Evolutionary conservation across 1,139 yeast genomes (phyloP), one percentile per base, ranked within the genome.

Genomic region (Blastobotrys capitulatus): DNA sequence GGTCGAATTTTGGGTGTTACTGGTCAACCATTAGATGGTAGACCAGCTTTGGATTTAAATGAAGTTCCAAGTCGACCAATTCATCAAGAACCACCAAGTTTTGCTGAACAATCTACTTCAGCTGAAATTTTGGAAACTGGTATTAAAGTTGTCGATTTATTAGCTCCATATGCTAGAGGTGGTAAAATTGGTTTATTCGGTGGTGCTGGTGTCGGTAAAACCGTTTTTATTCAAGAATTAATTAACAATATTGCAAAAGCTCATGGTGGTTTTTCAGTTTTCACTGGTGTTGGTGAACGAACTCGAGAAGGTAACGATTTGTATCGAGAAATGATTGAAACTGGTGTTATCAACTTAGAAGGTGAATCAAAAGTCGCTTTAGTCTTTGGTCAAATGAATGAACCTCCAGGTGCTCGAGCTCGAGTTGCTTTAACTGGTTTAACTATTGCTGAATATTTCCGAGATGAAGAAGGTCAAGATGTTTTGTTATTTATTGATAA

Each of bases 181-280:
- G 98, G 98, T 87, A 92, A 92, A 85, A 92, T 92, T 87, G 98
- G 98, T 83, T 84, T 92, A 72, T 92, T 92, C 86, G 98, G 98
- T 82, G 98, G 98, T 90, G 98, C 98, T 76, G 98, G 98, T 90
- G 98, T 92, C 88, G 98, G 98, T 80, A 92, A 92, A 80, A 92
- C 98, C 75, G 98, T 92, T 61, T 92, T 92, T 78, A 92, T 92
- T 78, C 98, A 92, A 82, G 98, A 92, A 80, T 84, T 92, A 80
- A 92, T 92, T 77, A 90, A 92, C 89, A 92, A 92, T 83, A 92
- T 92, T 72, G 98, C 98, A 75, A 92, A 90, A 83, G 98, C 98
- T 68, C 98, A 92, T 75, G 98, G 98, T 88, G 98, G 98, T 86
- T 92, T 90, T 95, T 92, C 98, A 54, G 98, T 92, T 64, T 92